Evolutionary conservation across 75 land plant genomes (phyloP), one percentile per base, ranked within the genome.

Genomic region (Azolla pinnata): DNA sequence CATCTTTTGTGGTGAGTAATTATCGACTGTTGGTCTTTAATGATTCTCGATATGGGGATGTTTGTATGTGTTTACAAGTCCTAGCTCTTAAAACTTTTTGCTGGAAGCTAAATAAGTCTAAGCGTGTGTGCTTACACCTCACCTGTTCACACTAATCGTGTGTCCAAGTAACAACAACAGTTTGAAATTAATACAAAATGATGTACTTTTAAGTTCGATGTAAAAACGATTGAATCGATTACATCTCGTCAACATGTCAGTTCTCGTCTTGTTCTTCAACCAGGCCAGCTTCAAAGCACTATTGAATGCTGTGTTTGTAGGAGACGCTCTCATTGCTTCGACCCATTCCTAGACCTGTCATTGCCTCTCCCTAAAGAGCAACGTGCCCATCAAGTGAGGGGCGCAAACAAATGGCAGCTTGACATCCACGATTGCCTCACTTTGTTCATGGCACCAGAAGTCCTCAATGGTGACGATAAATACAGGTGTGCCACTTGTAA

Each of bases 221-320:
- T n/a, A n/a, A n/a, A n/a, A n/a, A n/a, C n/a, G n/a, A n/a, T n/a
- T n/a, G n/a, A n/a, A n/a, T n/a, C n/a, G n/a, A n/a, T n/a, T n/a
- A n/a, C n/a, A n/a, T n/a, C n/a, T n/a, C n/a, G n/a, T n/a, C n/a
- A n/a, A n/a, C n/a, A n/a, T n/a, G n/a, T n/a, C n/a, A n/a, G n/a
- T n/a, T n/a, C n/a, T n/a, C n/a, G n/a, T n/a, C n/a, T n/a, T n/a
- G n/a, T n/a, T n/a, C n/a, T n/a, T n/a, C 49, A 46, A 18, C 21
- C 57, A 69, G 71, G 71, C 0, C 71, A 69, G 59, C 45, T 69
- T n/a, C 71, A 69, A 42, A 69, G 71, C 50, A 69, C 65, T 26
- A 62, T 69, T 24, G 71, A 69, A 48, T 69, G 71, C 65, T 69
- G 52, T 2, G 59, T 56, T 12, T 69, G 71, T 45, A 61, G 44